These are phyloP conservation scores for Trametes sanguinea DNA, from an alignment of 768 basidiomycete genomes.

Conservation along the genomic window DNA sequence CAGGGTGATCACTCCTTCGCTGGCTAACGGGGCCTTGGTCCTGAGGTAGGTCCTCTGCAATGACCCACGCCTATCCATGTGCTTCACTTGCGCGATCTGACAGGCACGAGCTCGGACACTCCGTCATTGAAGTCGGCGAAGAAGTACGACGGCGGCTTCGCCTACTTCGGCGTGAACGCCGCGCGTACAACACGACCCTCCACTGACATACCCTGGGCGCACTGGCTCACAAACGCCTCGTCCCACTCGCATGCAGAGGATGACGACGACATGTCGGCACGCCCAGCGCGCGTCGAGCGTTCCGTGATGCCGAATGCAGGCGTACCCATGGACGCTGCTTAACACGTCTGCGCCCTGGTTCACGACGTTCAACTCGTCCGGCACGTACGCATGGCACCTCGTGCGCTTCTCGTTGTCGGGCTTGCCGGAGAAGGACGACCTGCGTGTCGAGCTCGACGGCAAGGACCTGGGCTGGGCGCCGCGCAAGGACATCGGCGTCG, in stretches of 20 bases:
- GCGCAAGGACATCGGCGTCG: slow-evolving; percentile 55
- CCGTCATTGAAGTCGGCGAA: slow-evolving; percentile 76
- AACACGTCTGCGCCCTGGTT: slow-evolving; percentile 62
- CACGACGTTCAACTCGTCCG: slow-evolving; percentile 63
- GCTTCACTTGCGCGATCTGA: no score
- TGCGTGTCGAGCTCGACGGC: slow-evolving; percentile 64
- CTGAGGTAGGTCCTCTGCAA: slow-evolving; percentile 44
- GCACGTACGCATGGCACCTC: slow-evolving; percentile 58
- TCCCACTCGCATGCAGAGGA: slow-evolving; percentile 8
- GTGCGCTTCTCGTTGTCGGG: slow-evolving; percentile 77
- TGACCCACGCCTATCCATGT: background rate
- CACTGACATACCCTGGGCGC: slow-evolving; percentile 59
- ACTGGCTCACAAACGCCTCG: slow-evolving; percentile 56
- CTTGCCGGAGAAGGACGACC: slow-evolving; percentile 52
- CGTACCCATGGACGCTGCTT: slow-evolving; percentile 75
- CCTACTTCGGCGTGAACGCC: slow-evolving; percentile 72
- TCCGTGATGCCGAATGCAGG: slow-evolving; percentile 74
- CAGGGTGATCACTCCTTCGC: slow-evolving; percentile 76
- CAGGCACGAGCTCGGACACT: slow-evolving; percentile 77
- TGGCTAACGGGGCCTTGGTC: slow-evolving; percentile 72
- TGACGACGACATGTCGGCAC: slow-evolving; percentile 22
- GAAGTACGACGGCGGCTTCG: slow-evolving; percentile 81
- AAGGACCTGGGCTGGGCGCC: slow-evolving; percentile 60
- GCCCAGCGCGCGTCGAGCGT: slow-evolving; percentile 53
- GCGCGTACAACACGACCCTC: slow-evolving; percentile 41